phyloP scores from a whole-genome alignment of 176 grass and related monocot genomes.

The Guadua angustifolia region DNA sequence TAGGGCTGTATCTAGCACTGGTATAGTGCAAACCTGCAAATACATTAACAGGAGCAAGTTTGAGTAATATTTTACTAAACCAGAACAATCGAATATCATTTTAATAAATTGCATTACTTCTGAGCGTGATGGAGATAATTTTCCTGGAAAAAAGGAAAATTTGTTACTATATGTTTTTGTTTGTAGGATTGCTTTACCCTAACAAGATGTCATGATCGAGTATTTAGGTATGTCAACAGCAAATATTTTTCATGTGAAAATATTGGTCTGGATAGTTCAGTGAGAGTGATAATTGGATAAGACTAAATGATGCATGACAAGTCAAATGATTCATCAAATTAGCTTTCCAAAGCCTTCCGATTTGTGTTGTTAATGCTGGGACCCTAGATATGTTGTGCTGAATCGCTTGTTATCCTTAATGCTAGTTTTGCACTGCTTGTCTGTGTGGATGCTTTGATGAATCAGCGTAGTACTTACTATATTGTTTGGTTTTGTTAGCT shows the following conservation, averaged over 20 bases:
- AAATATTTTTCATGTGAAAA: conserved; percentile 28
- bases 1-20: conserved; percentile 19
- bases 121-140: conserved; percentile 17
- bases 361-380: conserved; percentile 14
- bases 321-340: neutral
- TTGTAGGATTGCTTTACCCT: neutral
- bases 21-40: neutral
- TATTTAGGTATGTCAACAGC: neutral
- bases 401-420: conserved; percentile 23
- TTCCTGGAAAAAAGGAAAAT: neutral
- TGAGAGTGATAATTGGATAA: conserved; percentile 28
- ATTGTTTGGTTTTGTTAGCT: neutral
- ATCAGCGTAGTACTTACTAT: neutral
- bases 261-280: conserved; percentile 6
- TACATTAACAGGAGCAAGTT: conserved; percentile 31
- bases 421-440: conserved; percentile 6
- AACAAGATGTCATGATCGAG: neutral
- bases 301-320: conserved; percentile 20
- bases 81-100: conserved; percentile 16
- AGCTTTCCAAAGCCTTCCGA: conserved; percentile 1
- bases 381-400: conserved; percentile 5
- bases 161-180: neutral
- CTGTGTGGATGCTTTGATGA: neutral
- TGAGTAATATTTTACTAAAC: conserved; percentile 18
- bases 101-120: neutral